Conservation (phyloP, 1,284 basidiomycete genomes). For the Athelia psychrophila region DNA sequence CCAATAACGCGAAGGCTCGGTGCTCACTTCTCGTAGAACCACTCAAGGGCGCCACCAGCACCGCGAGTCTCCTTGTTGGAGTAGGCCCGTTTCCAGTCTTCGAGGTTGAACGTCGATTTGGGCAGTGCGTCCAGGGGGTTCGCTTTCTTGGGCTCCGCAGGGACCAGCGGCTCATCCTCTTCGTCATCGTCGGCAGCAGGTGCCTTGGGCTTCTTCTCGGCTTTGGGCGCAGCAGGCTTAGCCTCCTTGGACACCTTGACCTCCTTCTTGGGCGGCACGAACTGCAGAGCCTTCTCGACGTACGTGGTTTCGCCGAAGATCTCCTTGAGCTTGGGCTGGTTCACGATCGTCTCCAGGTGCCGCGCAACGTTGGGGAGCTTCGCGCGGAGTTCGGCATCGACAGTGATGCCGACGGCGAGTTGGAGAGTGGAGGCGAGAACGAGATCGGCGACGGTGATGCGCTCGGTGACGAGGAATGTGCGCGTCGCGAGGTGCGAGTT, state of each 20-base stretch:
- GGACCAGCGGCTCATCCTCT: constrained; percentile 59
- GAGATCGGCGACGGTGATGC: constrained; percentile 93
- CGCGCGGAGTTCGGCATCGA: constrained; percentile 66
- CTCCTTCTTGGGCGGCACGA: constrained; percentile 72
- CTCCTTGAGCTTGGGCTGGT: constrained; percentile 74
- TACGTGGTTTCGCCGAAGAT: constrained; percentile 64
- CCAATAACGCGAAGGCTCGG: constrained; percentile 3
- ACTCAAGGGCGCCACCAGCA: constrained; percentile 70
- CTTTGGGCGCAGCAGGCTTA: constrained; percentile 49
- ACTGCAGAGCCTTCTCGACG: constrained; percentile 72
- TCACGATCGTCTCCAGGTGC: constrained; percentile 79
- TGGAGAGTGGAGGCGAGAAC: constrained; percentile 60
- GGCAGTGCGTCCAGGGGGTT: constrained; percentile 94
- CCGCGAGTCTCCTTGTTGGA: constrained; percentile 95
- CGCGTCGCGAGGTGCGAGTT: constrained; percentile 73
- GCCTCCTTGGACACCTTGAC: constrained; percentile 56
- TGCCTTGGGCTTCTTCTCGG: constrained; percentile 63
- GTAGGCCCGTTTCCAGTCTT: constrained; percentile 98
- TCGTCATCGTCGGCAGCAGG: constrained; percentile 68
- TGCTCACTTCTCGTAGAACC: constrained; percentile 87
- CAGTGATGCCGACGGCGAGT: constrained; percentile 43
- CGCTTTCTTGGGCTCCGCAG: constrained; percentile 78
- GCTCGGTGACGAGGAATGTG: constrained; percentile 93
- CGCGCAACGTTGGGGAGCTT: constrained; percentile 81
- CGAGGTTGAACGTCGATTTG: constrained; percentile 91